Evolutionary conservation across 495 filamentous ascomycete species (phyloP), one percentile per base, ranked within the genome.

Genomic region (Extremus antarcticus): DNA sequence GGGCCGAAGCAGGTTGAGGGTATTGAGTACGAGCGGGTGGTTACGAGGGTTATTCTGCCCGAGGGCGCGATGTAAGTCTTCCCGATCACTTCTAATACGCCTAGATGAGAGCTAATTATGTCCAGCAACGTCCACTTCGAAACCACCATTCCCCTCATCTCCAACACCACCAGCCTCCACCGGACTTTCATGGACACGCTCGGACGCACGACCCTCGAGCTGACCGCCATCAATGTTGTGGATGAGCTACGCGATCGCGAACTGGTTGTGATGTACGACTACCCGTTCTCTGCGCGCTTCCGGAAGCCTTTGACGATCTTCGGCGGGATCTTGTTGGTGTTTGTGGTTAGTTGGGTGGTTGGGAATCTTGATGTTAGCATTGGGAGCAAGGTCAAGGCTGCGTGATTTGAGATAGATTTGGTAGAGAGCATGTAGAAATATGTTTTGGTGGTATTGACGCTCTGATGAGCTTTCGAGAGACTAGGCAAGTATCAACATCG

Each of bases 171-270:
- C 41, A 78, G 75, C 51, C 72, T 80, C 9, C 80, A 86, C 70
- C 83, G 82, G 66, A 95, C 90, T 1, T 98, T 88, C 70, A 85
- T 98, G 77, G 92, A 98, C 70, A 98, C 94, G 0, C 67, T 88
- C 25, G 92, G 92, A 57, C 87, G 92, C 25, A 89, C 89, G 23
- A 80, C 84, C 2, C 76, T 98, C 47, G 85, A 79, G 54, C 78
- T 98, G 59, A 85, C 81, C 50, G 88, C 88, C 23, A 76, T 83
- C 47, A 94, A 92, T 64, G 71, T 98, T 55, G 87, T 91, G 0
- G 92, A 98, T 55, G 92, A 95, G 58, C 77, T 84, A 29, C 76
- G 94, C 54, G 86, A 89, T 60, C 80, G 83, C 35, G 82, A 90
- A 55, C 67, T 97, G 4, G 70, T 94, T 58, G 67, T 95, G 25